Evolutionary conservation across 2,329 filamentous ascomycete genomes (phyloP).

Genomic region (Coleophoma eucalyptorum): DNA sequence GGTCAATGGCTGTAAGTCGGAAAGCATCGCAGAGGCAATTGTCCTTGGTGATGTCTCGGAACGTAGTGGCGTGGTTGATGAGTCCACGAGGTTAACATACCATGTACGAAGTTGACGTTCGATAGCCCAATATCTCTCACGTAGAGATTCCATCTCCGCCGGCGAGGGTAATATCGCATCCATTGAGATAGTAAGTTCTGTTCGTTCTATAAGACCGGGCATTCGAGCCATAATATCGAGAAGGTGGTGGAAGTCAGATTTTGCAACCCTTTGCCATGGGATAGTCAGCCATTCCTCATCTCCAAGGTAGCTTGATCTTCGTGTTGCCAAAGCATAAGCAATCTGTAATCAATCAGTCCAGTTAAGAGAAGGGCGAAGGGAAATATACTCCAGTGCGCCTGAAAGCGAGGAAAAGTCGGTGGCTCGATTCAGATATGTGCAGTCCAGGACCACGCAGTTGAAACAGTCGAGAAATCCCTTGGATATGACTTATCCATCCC

Average conservation of each 20-base stretch:
- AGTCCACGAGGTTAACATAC: slow-evolving; percentile 6
- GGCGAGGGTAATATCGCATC: slow-evolving; percentile 5
- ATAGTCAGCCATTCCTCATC: slow-evolving; percentile 9
- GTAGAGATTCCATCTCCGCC: slow-evolving; percentile 6
- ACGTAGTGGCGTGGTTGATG: slow-evolving; percentile 7
- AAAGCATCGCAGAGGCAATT: slow-evolving; percentile 5
- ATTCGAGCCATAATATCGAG: slow-evolving; percentile 10
- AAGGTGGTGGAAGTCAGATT: slow-evolving; percentile 10
- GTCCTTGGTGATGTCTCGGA: slow-evolving; percentile 6
- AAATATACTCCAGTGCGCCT: slow-evolving; percentile 8
- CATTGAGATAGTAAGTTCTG: slow-evolving; percentile 11
- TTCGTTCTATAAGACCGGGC: slow-evolving; percentile 6
- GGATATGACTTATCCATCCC: slow-evolving; percentile 7
- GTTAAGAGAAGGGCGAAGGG: slow-evolving; percentile 6
- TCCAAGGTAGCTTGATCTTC: slow-evolving; percentile 6
- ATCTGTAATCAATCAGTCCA: slow-evolving; percentile 7
- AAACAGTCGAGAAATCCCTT: slow-evolving; percentile 6
- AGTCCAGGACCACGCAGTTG: slow-evolving; percentile 8
- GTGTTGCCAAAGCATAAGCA: slow-evolving; percentile 9
- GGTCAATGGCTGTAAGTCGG: slow-evolving; percentile 6
- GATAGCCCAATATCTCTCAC: slow-evolving; percentile 7
- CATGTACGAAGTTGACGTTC: slow-evolving; percentile 7
- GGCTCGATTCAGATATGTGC: slow-evolving; percentile 7
- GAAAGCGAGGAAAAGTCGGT: slow-evolving; percentile 8
- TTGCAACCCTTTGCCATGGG: slow-evolving; percentile 8